phyloP scores from a whole-genome alignment of 2,329 filamentous ascomycete genomes.

The Boeremia lycopersici region DNA sequence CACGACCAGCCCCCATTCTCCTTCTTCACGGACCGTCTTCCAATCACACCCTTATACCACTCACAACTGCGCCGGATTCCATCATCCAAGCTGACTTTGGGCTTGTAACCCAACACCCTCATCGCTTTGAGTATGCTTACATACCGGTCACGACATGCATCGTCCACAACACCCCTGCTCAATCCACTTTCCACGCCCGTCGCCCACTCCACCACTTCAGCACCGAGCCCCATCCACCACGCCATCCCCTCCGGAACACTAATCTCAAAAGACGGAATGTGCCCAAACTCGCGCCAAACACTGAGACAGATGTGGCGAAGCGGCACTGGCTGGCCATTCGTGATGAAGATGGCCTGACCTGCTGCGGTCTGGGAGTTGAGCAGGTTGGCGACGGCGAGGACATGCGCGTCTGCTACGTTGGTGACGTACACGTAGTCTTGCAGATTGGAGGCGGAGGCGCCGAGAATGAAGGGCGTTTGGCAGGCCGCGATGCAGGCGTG shows the following conservation, averaged over 20 bases:
- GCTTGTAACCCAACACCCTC: conserved; percentile 59
- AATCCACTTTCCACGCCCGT: conserved; percentile 54
- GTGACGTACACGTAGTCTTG: conserved; percentile 74
- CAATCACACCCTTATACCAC: conserved; percentile 10
- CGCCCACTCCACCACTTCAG: conserved; percentile 56
- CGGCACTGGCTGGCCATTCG: conserved; percentile 85
- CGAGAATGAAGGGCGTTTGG: conserved; percentile 80
- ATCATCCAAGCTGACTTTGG: conserved; percentile 58
- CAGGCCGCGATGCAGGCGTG: conserved; percentile 71
- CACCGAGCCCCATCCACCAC: conserved; percentile 53
- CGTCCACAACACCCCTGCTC: conserved; percentile 60
- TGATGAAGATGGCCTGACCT: conserved; percentile 88
- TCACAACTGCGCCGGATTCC: conserved; percentile 49
- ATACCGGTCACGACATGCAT: conserved; percentile 61
- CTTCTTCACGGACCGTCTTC: background rate
- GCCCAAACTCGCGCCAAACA: conserved; percentile 71
- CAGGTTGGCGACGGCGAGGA: conserved; percentile 78
- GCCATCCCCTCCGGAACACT: conserved; percentile 57
- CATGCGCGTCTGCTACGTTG: conserved; percentile 78
- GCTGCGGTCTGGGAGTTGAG: conserved; percentile 64
- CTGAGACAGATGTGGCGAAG: conserved; percentile 88
- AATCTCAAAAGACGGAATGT: conserved; percentile 57
- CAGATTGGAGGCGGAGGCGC: conserved; percentile 68
- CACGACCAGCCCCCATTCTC: conserved; percentile 10
- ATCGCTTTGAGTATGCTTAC: conserved; percentile 59